Evolutionary conservation across 306 rosid genomes (phyloP).

Genomic region (Carpinus viminea): DNA sequence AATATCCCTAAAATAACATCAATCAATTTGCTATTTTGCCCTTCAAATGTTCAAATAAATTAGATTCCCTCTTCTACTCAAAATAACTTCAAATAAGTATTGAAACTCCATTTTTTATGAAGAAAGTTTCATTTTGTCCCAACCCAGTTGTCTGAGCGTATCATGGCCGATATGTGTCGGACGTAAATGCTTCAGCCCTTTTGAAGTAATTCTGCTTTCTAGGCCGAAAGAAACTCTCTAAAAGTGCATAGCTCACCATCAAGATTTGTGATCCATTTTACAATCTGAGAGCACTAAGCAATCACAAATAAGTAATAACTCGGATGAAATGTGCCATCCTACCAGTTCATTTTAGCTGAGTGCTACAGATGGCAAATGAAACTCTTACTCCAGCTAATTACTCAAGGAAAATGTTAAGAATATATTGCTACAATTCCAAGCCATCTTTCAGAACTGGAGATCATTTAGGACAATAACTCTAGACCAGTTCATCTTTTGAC

Average conservation of each 20-base stretch:
- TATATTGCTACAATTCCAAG: neutral
- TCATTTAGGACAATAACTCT: neutral
- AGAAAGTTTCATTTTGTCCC: too few relatives aligned
- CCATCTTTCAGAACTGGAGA: neutral
- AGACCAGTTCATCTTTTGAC: neutral
- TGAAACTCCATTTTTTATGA: too few relatives aligned
- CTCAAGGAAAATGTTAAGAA: neutral
- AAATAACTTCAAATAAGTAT: too few relatives aligned
- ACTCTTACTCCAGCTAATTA: neutral
- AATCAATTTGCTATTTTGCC: neutral
- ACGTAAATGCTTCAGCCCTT: too few relatives aligned
- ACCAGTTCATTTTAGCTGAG: neutral
- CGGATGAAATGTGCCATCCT: neutral
- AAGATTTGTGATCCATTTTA: neutral
- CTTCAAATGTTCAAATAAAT: neutral
- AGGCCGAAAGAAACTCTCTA: neutral
- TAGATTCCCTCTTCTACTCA: too few relatives aligned
- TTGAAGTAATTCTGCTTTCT: too few relatives aligned
- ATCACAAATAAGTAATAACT: neutral
- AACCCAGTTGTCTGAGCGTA: too few relatives aligned
- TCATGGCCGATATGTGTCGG: too few relatives aligned
- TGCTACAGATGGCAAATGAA: neutral
- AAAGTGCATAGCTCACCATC: neutral
- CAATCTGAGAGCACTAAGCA: neutral
- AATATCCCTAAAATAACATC: neutral